Base-by-base conservation (phyloP, 2,329 filamentous ascomycete genomes). In the Scedosporium minutisporum region DNA sequence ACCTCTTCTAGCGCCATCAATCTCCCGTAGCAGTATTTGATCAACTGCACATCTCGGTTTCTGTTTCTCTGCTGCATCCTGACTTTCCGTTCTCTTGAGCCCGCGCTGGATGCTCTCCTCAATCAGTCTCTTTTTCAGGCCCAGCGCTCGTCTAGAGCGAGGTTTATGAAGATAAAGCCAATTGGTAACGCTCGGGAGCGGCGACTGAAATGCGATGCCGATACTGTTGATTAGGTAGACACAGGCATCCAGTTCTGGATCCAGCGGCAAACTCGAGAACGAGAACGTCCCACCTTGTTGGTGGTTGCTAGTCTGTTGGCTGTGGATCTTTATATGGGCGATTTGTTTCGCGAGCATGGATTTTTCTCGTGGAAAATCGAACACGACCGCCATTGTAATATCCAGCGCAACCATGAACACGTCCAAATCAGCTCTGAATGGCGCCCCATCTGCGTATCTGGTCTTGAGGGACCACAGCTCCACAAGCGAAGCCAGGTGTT, bases 381-480 rank as follows among this genome's bases (percentile, higher is more conserved):
- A 72, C 12, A 67, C 65, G 6, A 68, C 69, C 6, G 68, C 68
- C 29, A 70, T 68, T 18, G 76, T 71, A 29, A 67, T 64, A 63
- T 75, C 73, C 5, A 75, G 63, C 0, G 71, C 69, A n/a, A 64
- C 65, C 38, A 70, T 68, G 4, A 67, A 68, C 21, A 76, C 71
- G 41, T 71, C 69, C 3, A 68, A 42, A 61, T 70, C 66, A 1
- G 70, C 72, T 4, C 58, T 46, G 48, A 67, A 68, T 1, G 67
- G 60, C 21, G 59, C 46, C 0, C 71, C 73, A 4, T 69, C 48
- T n/a, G 71, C 71, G 1, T 71, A n/a, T 0, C 65, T 58, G 16
- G 62, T 64, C 63, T 76, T 78, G 53, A 69, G 46, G 18, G 67
- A 62, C 72, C 73, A 76, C n/a, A 77, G 21, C 6, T 69, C 64